These are phyloP conservation scores for Heteromeles arbutifolia DNA, from an alignment of 306 rosid genomes.

Conservation along the genomic window DNA sequence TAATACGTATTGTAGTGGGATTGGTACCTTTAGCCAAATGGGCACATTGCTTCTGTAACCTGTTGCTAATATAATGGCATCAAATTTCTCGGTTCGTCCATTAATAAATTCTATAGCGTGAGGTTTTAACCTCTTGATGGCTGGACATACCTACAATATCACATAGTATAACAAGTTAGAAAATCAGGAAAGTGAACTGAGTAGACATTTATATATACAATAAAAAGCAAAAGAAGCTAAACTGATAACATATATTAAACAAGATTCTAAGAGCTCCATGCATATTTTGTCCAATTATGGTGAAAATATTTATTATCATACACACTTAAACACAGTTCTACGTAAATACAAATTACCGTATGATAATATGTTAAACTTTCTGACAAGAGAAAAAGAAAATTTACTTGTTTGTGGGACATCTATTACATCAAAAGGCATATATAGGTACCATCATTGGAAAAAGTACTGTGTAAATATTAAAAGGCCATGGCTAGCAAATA, in stretches of 20 bases:
- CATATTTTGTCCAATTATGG: background rate
- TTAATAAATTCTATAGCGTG: constrained; percentile 63
- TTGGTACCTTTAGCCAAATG: constrained; percentile 79
- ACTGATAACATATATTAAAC: too few species aligned
- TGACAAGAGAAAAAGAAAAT: background rate
- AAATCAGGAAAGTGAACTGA: background rate
- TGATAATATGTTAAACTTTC: background rate
- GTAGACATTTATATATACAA: background rate
- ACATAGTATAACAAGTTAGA: background rate
- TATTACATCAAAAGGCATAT: background rate
- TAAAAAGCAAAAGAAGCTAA: too few species aligned
- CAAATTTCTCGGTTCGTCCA: constrained; percentile 61
- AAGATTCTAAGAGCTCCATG: background rate
- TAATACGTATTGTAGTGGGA: background rate
- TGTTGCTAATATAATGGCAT: constrained; percentile 86
- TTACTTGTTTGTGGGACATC: background rate
- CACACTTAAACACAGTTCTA: background rate
- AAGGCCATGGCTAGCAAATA: background rate
- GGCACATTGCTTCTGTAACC: constrained; percentile 99
- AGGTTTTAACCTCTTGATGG: constrained; percentile 67
- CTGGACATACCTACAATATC: constrained; percentile 59
- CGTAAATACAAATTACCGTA: background rate
- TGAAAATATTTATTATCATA: background rate
- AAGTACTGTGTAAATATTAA: background rate
- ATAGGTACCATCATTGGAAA: constrained; percentile 1